These are phyloP conservation scores for Globisporangium sylvaticum DNA, from an alignment of 352 stramenopile species.

Conservation along the genomic window DNA sequence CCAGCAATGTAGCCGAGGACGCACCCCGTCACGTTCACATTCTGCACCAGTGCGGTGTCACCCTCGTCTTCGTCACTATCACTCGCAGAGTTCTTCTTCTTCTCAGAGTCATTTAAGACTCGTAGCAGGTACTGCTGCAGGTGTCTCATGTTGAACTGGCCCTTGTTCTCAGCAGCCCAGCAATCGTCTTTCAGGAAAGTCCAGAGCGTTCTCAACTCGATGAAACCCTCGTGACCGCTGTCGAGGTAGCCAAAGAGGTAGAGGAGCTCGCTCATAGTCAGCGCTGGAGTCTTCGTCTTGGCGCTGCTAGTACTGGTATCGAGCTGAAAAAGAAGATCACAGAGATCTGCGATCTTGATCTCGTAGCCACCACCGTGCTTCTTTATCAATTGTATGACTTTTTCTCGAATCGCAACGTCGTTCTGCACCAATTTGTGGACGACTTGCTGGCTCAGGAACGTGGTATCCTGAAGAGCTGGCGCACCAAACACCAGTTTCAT, in stretches of 20 bases:
- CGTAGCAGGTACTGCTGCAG: constrained; percentile 17
- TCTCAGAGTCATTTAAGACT: not conserved
- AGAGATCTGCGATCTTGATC: constrained; percentile 17
- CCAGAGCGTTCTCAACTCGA: constrained; percentile 26
- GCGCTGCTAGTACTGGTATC: constrained; percentile 2
- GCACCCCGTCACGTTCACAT: constrained; percentile 1
- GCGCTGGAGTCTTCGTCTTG: not conserved
- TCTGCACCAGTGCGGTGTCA: constrained; percentile 1
- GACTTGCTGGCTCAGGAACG: constrained; percentile 13
- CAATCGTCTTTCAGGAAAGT: constrained; percentile 23
- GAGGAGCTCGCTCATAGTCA: constrained; percentile 29
- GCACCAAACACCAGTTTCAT: constrained; percentile 47
- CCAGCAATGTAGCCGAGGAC: constrained; percentile 21
- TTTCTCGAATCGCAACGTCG: constrained; percentile 10
- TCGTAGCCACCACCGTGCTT: constrained; percentile 11
- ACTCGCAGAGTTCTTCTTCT: not conserved
- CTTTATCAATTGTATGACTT: constrained; percentile 19
- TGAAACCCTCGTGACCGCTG: constrained; percentile 15
- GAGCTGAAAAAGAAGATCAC: constrained; percentile 12
- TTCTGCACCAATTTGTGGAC: constrained; percentile 20
- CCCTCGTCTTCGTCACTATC: not conserved
- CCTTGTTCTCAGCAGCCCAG: constrained; percentile 36
- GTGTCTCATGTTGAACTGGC: constrained; percentile 37
- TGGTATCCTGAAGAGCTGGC: constrained; percentile 25
- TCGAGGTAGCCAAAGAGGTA: constrained; percentile 34